Conservation (phyloP, 2,329 filamentous ascomycete species). For the Stagonosporopsis tanaceti region DNA sequence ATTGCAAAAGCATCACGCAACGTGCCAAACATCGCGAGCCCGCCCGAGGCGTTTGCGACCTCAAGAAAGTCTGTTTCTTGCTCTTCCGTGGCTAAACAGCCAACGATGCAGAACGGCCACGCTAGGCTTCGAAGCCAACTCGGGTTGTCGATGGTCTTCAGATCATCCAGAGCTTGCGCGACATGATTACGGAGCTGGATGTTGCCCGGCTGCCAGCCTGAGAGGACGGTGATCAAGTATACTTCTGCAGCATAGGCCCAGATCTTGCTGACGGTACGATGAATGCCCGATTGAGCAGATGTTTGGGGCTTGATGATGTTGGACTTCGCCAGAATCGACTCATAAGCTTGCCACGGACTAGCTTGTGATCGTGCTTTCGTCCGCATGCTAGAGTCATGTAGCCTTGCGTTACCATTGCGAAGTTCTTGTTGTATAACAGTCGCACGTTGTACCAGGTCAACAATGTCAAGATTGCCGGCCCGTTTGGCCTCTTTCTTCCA, state of each 20-base stretch:
- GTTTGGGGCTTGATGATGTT: background rate
- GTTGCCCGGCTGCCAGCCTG: conserved; percentile 33
- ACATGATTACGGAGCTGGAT: conserved; percentile 25
- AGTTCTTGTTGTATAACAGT: background rate
- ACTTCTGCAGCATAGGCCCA: conserved; percentile 34
- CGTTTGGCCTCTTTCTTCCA: conserved; percentile 62
- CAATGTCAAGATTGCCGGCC: conserved; percentile 54
- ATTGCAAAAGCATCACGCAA: conserved; percentile 43
- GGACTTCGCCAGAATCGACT: background rate
- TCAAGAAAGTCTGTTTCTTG: conserved; percentile 31
- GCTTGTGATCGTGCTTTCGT: background rate
- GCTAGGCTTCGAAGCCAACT: conserved; percentile 37
- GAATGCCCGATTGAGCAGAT: background rate
- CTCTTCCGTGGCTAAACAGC: conserved; percentile 28
- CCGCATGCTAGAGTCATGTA: background rate
- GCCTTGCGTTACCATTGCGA: background rate
- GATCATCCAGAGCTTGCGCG: conserved; percentile 20
- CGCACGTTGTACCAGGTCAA: conserved; percentile 57
- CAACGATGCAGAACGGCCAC: conserved; percentile 46
- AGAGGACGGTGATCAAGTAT: conserved; percentile 31
- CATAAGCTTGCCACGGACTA: background rate
- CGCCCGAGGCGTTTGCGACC: conserved; percentile 28
- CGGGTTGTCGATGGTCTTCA: conserved; percentile 23
- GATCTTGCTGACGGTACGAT: conserved; percentile 18
- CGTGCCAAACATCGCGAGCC: conserved; percentile 35